These are phyloP conservation scores for Pythium insidiosum DNA, from an alignment of 352 stramenopile genomes.

Conservation along the genomic window DNA sequence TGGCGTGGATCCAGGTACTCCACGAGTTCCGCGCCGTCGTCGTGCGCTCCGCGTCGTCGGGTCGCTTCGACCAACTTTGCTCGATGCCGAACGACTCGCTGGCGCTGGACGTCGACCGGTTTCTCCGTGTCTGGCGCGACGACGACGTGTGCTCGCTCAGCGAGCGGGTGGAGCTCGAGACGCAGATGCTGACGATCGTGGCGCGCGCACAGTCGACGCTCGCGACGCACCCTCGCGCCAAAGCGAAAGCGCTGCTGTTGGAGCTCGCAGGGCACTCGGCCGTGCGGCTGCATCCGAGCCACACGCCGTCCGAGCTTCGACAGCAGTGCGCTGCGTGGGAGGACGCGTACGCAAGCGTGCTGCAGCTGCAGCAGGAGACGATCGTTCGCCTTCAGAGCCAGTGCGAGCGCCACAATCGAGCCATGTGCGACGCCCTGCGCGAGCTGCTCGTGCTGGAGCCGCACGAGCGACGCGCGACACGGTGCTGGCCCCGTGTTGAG, in stretches of 20 bases:
- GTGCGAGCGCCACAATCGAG: slow-evolving; percentile 37
- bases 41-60: slow-evolving; percentile 22
- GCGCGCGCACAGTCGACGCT: slow-evolving; percentile 45
- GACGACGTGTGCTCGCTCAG: slow-evolving; percentile 24
- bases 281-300: not conserved
- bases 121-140: slow-evolving; percentile 42
- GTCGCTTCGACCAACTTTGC: slow-evolving; percentile 50
- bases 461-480: not conserved
- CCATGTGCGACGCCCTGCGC: slow-evolving; percentile 42
- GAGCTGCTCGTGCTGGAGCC: slow-evolving; percentile 45
- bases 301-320: slow-evolving; percentile 19
- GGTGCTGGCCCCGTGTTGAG: too few relatives aligned
- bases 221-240: slow-evolving; percentile 42
- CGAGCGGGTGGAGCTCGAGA: slow-evolving; percentile 29
- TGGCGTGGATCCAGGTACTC: slow-evolving; percentile 35
- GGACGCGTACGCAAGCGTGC: slow-evolving; percentile 67
- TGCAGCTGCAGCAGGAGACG: slow-evolving; percentile 70
- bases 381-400: slow-evolving; percentile 44
- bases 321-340: slow-evolving; percentile 41
- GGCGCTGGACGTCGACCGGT: slow-evolving; percentile 24
- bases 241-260: slow-evolving; percentile 61
- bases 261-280: slow-evolving; percentile 30
- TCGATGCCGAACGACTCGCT: slow-evolving; percentile 26
- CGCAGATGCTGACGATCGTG: slow-evolving; percentile 64
- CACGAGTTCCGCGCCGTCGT: slow-evolving; percentile 51